phyloP scores from a whole-genome alignment of 345 rosid species.

The Heritiera littoralis region DNA sequence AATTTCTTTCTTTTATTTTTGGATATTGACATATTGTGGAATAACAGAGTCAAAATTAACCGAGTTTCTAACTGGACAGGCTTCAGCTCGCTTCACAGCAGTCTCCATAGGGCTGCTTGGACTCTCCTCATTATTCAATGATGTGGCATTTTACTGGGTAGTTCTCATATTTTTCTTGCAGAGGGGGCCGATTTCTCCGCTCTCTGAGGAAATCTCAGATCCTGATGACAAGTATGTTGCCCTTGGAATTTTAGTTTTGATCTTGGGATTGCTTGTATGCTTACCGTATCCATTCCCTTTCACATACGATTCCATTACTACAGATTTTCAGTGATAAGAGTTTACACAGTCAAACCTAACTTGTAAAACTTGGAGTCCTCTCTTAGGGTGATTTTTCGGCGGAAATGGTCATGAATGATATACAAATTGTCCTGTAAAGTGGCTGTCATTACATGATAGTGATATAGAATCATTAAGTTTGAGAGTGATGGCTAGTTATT shows the following conservation, averaged over 20 bases:
- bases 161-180: slow-evolving; percentile 80
- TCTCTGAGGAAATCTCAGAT: slow-evolving; percentile 71
- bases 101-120: slow-evolving; percentile 72
- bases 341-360: slow-evolving; percentile 1
- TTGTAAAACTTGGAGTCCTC: not conserved
- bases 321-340: slow-evolving; percentile 37
- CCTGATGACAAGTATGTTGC: slow-evolving; percentile 63
- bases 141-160: slow-evolving; percentile 93
- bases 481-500: not conserved
- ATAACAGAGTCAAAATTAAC: slow-evolving; percentile 13
- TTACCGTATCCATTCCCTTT: slow-evolving; percentile 88
- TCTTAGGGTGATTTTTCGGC: not conserved
- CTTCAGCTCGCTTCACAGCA: slow-evolving; percentile 65
- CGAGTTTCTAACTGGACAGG: slow-evolving; percentile 42
- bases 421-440: slow-evolving; percentile 11
- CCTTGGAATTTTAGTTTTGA: slow-evolving; percentile 67
- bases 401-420: slow-evolving; percentile 5
- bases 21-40: not conserved
- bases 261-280: slow-evolving; percentile 75
- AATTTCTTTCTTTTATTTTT: not conserved
- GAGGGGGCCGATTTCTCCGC: slow-evolving; percentile 84
- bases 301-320: slow-evolving; percentile 40
- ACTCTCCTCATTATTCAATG: slow-evolving; percentile 70
- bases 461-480: not conserved
- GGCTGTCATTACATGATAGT: not conserved